Base-by-base conservation (phyloP, 2,329 filamentous ascomycete species). In the Trichoderma sp. region DNA sequence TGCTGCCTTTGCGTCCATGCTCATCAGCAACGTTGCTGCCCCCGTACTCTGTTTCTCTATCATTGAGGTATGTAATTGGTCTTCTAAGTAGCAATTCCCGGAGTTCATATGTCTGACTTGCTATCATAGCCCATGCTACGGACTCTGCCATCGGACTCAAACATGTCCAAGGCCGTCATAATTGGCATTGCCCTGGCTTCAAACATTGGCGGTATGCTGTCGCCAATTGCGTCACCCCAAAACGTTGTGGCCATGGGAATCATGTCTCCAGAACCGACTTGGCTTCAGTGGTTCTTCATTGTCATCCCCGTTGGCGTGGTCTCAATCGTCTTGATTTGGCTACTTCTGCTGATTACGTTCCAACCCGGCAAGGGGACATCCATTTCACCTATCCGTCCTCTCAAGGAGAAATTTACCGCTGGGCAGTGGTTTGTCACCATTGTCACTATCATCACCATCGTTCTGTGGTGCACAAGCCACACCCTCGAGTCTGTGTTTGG, bases 41-140 rank as follows among this genome's bases (percentile, higher is more conserved):
- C 97, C 97, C 0, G 97, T 99, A 11, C 89, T 99, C 50, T 99
- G 97, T 87, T 98, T 97, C 84, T 97, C 95, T 24, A 98, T 99
- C 81, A 97, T 99, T 76, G 95, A 98, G 89, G 93, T 94, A 84
- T 79, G 88, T 80, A 11, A 29, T n/a, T 67, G 38, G 9, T 27
- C 14, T 29, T 4, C 2, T 56, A 6, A 12, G 27, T 29, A 4
- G n/a, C 24, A 16, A 6, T 21, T 27, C 4, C 5, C 21, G 14
- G n/a, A 5, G 1, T 11, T 0, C 33, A n/a, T 16, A 18, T 18
- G n/a, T n/a, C n/a, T 68, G 38, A 74, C 71, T 27, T 50, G 35
- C 16, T 31, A 60, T 29, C 7, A 27, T 75, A 96, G 92, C 97
- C 97, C 4, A 95, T 99, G 87, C 89, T 99, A 33, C 94, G 97